Base-by-base conservation (phyloP, 2,329 filamentous ascomycete genomes). In the Colletotrichum kahawae region DNA sequence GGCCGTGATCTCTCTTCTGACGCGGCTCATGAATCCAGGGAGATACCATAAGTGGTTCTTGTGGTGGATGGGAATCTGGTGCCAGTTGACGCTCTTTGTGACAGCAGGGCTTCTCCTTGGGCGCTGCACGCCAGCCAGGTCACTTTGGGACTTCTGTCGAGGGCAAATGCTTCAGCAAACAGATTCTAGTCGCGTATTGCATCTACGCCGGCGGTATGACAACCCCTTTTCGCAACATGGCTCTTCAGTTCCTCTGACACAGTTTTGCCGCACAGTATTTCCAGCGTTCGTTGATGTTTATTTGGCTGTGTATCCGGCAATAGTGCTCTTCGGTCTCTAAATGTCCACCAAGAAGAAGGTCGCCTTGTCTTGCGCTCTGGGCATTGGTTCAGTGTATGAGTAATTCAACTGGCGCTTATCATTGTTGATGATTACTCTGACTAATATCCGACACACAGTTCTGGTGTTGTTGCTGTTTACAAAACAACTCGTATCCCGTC, bases 341-440 rank as follows among this genome's bases (percentile, higher is more conserved):
- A 81, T 88, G 78, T 80, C 82, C 16, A 74, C 80, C 8, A 81
- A 80, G 64, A 87, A 87, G 80, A 88, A 88, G 79, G 54, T 87
- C 6, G 85, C 82, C 1, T 76, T 87, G 1, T 81, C 80, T 1
- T 76, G 78, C 38, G 83, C 85, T 0, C 79, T 87, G 5, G 84
- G 85, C 0, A 83, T 87, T 36, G 85, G 85, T 0, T 82, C 81
- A 36, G 80, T 85, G 81, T 86, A 74, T 16, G 29, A 12, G 81
- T 76, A 18, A 21, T 31, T 21, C 21, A 21, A 21, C 21, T 21
- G 21, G 21, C 21, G 21, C 21, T 21, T 21, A 21, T 31, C 21
- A 10, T 5, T 21, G 27, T 5, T 6, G 60, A 7, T 34, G 8
- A 29, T 34, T n/a, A 16, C n/a, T 71, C 29, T 34, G 54, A 16